These are phyloP conservation scores for Fusarium stilboides DNA, from an alignment of 2,329 filamentous ascomycete genomes.

Conservation along the genomic window DNA sequence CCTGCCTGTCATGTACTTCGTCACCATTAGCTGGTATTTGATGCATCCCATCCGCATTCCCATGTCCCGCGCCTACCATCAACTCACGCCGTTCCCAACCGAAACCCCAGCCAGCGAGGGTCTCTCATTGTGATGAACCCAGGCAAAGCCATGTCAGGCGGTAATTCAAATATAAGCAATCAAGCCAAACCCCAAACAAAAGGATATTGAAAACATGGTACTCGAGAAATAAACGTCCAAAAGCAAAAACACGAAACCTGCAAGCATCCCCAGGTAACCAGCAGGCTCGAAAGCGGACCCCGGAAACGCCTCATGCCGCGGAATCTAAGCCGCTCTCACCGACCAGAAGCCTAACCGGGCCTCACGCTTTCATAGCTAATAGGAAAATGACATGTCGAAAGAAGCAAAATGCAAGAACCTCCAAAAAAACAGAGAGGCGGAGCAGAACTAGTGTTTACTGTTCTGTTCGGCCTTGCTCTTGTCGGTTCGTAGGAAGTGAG, in stretches of 20 bases:
- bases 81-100: conserved; percentile 21
- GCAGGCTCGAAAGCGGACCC: conserved; percentile 31
- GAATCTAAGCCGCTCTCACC: conserved; percentile 58
- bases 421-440: conserved; percentile 29
- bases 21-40: conserved; percentile 26
- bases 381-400: conserved; percentile 31
- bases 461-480: conserved; percentile 19
- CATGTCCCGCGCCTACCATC: conserved; percentile 13
- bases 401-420: conserved; percentile 10
- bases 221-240: conserved; percentile 13
- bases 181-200: conserved; percentile 5
- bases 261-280: conserved; percentile 22
- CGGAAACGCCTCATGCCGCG: conserved; percentile 48
- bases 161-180: conserved; percentile 30
- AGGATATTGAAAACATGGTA: conserved; percentile 27
- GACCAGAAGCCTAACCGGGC: conserved; percentile 53
- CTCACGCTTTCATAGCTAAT: conserved; percentile 46
- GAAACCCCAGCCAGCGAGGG: conserved; percentile 9
- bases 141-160: conserved; percentile 21
- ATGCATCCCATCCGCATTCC: conserved; percentile 23
- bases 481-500: conserved; percentile 16
- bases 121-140: conserved; percentile 27
- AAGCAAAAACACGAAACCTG: conserved; percentile 20
- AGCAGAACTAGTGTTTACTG: conserved; percentile 30
- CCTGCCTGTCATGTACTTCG: conserved; percentile 28